Conservation (phyloP, 352 stramenopile genomes). For the Phytophthora brassicae region DNA sequence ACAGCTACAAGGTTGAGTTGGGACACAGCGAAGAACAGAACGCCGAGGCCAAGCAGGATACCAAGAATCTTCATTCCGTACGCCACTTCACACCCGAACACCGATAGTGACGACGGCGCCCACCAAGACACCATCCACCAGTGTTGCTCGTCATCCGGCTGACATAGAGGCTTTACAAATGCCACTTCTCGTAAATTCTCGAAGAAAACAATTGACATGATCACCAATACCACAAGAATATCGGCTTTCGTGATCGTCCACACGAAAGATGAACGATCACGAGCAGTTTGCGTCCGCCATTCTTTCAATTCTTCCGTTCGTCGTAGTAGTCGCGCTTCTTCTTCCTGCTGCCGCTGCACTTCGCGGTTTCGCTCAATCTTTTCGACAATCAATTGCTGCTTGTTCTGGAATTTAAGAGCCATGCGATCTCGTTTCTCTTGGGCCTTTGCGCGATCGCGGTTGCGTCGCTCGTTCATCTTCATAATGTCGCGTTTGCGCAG, state of each 20-base stretch:
- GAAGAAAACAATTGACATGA: conserved; percentile 79
- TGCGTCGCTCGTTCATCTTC: conserved; percentile 75
- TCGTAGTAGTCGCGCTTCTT: conserved; percentile 39
- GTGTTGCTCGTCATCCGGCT: conserved; percentile 42
- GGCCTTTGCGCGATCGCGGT: conserved; percentile 58
- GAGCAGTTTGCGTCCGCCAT: conserved; percentile 33
- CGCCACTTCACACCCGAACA: conserved; percentile 67
- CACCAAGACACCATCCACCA: conserved; percentile 64
- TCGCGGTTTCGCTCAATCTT: conserved; percentile 61
- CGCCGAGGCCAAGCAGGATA: conserved; percentile 43
- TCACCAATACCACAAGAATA: conserved; percentile 69
- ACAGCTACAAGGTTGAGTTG: conserved; percentile 68
- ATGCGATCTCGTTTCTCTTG: conserved; percentile 64
- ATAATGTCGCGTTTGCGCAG: conserved; percentile 70
- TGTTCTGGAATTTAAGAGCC: conserved; percentile 63
- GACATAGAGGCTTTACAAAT: conserved; percentile 64
- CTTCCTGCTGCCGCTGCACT: conserved; percentile 51
- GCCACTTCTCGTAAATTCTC: conserved; percentile 63
- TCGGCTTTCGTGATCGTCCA: conserved; percentile 72
- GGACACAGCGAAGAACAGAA: conserved; percentile 57
- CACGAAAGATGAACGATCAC: conserved; percentile 46
- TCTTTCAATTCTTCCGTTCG: conserved; percentile 41
- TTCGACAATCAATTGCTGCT: conserved; percentile 63
- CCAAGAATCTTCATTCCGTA: conserved; percentile 68
- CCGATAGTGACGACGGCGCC: conserved; percentile 52